Evolutionary conservation across 2,329 filamentous ascomycete genomes (phyloP).

Genomic region (Sporothrix variecibatus): DNA sequence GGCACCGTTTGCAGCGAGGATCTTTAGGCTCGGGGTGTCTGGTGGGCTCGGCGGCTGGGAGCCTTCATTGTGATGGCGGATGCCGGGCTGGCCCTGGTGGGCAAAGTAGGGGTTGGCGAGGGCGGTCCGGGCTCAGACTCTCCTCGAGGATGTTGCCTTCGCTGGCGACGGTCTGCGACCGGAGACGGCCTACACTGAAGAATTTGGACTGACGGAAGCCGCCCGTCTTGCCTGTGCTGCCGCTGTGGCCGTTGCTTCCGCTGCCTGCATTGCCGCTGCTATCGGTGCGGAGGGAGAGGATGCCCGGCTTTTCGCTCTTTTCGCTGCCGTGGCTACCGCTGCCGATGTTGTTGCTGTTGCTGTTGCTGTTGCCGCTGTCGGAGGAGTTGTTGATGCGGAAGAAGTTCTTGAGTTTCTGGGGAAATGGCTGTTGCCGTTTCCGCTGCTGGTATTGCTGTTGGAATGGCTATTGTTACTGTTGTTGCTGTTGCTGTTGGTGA

Average conservation of each 20-base stretch:
- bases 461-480: slow-evolving; percentile 18
- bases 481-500: slow-evolving; percentile 59
- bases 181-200: slow-evolving; percentile 83
- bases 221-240: slow-evolving; percentile 55
- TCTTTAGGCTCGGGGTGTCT: slow-evolving; percentile 79
- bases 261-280: background rate
- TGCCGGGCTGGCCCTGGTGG: slow-evolving; percentile 89
- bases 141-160: slow-evolving; percentile 92
- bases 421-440: slow-evolving; percentile 60
- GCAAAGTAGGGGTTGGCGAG: slow-evolving; percentile 96
- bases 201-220: slow-evolving; percentile 84
- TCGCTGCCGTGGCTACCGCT: slow-evolving; percentile 42
- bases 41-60: slow-evolving; percentile 91
- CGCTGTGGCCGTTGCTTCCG: slow-evolving; percentile 4
- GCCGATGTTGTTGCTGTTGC: slow-evolving; percentile 40
- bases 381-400: slow-evolving; percentile 63
- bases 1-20: slow-evolving; percentile 64
- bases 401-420: slow-evolving; percentile 70
- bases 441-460: slow-evolving; percentile 38
- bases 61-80: slow-evolving; percentile 92
- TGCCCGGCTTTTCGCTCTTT: slow-evolving; percentile 29
- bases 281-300: slow-evolving; percentile 22
- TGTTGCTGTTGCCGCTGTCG: slow-evolving; percentile 39
- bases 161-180: slow-evolving; percentile 87
- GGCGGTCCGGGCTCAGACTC: slow-evolving; percentile 81